Base-by-base conservation (phyloP, 768 basidiomycete species). In the Auriculariales sp. region DNA sequence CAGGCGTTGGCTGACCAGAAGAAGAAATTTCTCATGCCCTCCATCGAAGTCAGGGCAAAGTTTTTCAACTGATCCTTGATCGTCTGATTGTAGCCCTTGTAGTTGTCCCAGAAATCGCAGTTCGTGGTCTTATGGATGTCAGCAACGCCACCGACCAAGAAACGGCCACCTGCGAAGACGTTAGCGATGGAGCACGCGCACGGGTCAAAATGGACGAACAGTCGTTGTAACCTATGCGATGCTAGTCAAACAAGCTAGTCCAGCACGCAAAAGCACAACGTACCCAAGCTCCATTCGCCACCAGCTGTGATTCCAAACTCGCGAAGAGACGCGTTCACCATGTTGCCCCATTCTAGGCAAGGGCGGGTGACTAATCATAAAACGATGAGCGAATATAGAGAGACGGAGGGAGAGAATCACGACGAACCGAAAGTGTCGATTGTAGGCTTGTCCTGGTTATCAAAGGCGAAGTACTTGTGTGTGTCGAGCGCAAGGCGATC, bases 281-380 rank as follows among this genome's bases (percentile, higher is more conserved):
- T n/a, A n/a, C 77, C 81, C 2, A 71, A 71, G 48, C 81, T 77
- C 63, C 82, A 90, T 63, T 93, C 90, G 35, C 86, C 90, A 0
- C 78, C 78, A 24, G 81, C 59, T 12, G 78, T 78, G 33, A 90
- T 64, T 9, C 90, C 90, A 56, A 88, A 86, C 6, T 64, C 60
- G 19, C 52, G 51, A 57, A 63, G 60, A 62, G 74, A 59, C 71
- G 74, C 49, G 59, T 69, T 71, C 35, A 67, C 58, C 14, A 57
- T 53, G 10, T 56, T 57, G 2, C 62, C 68, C 70, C 70, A 72
- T 32, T 50, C 52, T 24, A 54, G 39, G 52, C 66, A 68, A 1
- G 66, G 60, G 55, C 19, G 39, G 39, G 22, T 25, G 39, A 44
- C 10, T 7, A 44, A 44, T 7, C 19, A n/a, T n/a, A n/a, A n/a